Evolutionary conservation across 495 filamentous ascomycete species (phyloP).

Genomic region (Penicillium antarcticum): DNA sequence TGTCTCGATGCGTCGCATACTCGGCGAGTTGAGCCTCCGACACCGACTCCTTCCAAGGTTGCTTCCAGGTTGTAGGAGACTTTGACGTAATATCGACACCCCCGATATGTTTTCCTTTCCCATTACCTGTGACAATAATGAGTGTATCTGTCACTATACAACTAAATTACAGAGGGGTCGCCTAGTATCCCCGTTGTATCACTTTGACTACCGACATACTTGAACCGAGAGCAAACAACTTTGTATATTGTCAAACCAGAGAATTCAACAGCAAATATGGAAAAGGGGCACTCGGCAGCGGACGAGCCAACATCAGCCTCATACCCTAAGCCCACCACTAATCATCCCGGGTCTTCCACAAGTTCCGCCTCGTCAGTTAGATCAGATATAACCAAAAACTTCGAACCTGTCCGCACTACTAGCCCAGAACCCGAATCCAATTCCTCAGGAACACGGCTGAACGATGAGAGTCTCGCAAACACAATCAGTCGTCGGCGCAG

Average conservation of each 20-base stretch:
- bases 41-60: background rate
- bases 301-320: background rate
- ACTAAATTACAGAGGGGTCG: too few relatives aligned
- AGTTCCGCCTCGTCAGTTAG: slow-evolving; percentile 1
- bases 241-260: too few relatives aligned
- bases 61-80: background rate
- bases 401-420: slow-evolving; percentile 4
- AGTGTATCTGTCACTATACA: too few relatives aligned
- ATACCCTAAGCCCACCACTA: background rate
- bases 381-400: background rate
- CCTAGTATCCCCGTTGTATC: too few relatives aligned
- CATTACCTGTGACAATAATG: too few relatives aligned
- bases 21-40: slow-evolving; percentile 7
- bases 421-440: background rate
- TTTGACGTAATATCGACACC: slow-evolving; percentile 22
- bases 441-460: slow-evolving; percentile 10
- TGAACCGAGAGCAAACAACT: too few relatives aligned
- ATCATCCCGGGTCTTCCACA: background rate
- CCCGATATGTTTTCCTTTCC: background rate
- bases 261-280: background rate
- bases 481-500: slow-evolving; percentile 51
- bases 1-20: background rate
- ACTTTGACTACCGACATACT: too few relatives aligned
- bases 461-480: slow-evolving; percentile 50
- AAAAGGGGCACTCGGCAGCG: background rate